These are phyloP conservation scores for Chamaenerion angustifolium DNA, from an alignment of 345 rosid genomes.

Conservation along the genomic window DNA sequence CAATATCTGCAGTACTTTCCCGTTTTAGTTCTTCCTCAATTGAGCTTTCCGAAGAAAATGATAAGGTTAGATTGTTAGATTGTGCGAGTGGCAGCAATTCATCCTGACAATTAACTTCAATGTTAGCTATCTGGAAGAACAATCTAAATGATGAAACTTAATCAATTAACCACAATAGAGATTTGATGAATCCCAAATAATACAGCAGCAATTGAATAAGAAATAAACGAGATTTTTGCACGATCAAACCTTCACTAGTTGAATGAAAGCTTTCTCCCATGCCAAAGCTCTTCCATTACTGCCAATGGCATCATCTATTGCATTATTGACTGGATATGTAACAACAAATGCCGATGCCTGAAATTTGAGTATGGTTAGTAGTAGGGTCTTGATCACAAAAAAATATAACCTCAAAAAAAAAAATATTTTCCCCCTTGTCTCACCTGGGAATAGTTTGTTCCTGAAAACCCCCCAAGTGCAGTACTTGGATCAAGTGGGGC, in stretches of 20 bases:
- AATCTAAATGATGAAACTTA: background rate
- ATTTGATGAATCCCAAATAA: too few relatives aligned
- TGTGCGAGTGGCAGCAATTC: conserved; percentile 57
- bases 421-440: conserved; percentile 5
- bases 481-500: conserved; percentile 98
- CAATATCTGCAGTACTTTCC: conserved; percentile 82
- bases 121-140: background rate
- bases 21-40: conserved; percentile 94
- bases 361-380: conserved; percentile 13
- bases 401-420: conserved; percentile 6
- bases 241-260: conserved; percentile 62
- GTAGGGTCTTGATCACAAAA: background rate
- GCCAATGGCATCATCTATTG: conserved; percentile 39
- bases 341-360: conserved; percentile 93
- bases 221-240: background rate
- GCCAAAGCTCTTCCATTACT: conserved; percentile 62
- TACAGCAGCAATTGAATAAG: too few relatives aligned
- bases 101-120: conserved; percentile 29
- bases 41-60: conserved; percentile 95
- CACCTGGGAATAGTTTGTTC: conserved; percentile 84
- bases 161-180: too few relatives aligned
- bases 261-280: conserved; percentile 91
- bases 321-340: conserved; percentile 87
- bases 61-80: conserved; percentile 65
- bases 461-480: conserved; percentile 79